These are phyloP conservation scores for Tetradesmus obliquus DNA, from an alignment of 139 green algal species.

Conservation along the genomic window DNA sequence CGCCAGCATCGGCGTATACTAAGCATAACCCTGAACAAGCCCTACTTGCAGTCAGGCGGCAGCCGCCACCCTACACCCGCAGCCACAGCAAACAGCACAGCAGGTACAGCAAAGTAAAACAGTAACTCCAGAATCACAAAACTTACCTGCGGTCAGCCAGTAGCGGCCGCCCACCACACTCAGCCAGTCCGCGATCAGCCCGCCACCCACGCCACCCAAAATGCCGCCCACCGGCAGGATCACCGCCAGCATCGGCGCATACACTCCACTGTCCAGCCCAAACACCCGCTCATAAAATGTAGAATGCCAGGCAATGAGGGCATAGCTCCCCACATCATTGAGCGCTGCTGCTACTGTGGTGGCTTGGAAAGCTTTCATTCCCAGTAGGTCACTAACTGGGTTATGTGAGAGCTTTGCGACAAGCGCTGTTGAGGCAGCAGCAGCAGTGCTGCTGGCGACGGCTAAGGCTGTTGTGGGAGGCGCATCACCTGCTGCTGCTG, in stretches of 20 bases:
- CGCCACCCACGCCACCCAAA: conserved; percentile 84
- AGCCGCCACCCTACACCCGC: too few relatives aligned
- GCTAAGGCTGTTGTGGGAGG: background rate
- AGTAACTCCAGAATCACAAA: background rate
- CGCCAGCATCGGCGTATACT: conserved; percentile 89
- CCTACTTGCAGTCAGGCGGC: too few relatives aligned
- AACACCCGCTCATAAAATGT: conserved; percentile 93
- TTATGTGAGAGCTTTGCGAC: background rate
- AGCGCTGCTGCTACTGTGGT: conserved; percentile 83
- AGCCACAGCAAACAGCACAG: too few relatives aligned
- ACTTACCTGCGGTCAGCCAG: conserved; percentile 66
- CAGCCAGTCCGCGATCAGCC: conserved; percentile 83
- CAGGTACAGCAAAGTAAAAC: too few relatives aligned
- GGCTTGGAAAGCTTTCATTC: conserved; percentile 66
- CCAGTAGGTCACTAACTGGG: conserved; percentile 54
- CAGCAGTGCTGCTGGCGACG: background rate
- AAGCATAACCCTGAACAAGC: too few relatives aligned
- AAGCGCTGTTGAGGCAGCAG: background rate
- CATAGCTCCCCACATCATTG: conserved; percentile 91
- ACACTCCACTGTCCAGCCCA: conserved; percentile 70
- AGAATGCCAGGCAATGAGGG: conserved; percentile 90
- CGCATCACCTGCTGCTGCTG: background rate
- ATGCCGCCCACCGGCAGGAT: conserved; percentile 90
- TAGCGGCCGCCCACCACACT: conserved; percentile 56
- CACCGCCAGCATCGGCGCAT: conserved; percentile 87